Evolutionary conservation across 2,329 filamentous ascomycete genomes (phyloP), one percentile per base, ranked within the genome.

Genomic region (Thermomyces lanuginosus): DNA sequence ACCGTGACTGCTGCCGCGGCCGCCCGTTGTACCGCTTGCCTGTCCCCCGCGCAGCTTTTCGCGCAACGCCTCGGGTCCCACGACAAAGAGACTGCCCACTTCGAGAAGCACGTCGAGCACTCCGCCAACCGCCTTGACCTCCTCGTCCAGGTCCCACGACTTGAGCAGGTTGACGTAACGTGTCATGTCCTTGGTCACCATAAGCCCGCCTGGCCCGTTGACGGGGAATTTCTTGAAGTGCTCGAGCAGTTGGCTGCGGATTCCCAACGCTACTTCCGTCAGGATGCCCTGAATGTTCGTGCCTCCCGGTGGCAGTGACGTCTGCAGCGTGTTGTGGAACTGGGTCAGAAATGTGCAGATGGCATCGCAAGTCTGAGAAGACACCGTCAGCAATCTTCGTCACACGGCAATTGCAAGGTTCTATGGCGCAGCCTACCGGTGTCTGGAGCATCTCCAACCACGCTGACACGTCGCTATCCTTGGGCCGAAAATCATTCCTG

Each of bases 221-320:
- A 98, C 82, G 34, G 76, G 72, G 58, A 92, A 98, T 44, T 81
- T 83, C 45, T 92, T 89, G 56, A 95, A 81, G 55, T 98, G 89
- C 35, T 89, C 80, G 36, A 98, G 73, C 4, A 98, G 66, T 6
- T 91, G 67, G 26, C 66, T 60, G 38, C 84, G 74, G 18, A 92
- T 64, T 6, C 76, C 76, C 8, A 84, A 60, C 1, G 81, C 84
- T 12, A 95, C 69, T 55, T 95, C 86, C 33, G 75, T 76, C 28
- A 77, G 72, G 47, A 95, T 80, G 25, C 76, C 67, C 29, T 80
- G 74, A 1, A 92, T 66, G 41, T 95, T 95, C 21, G 76, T 69
- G 43, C 84, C 79, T 29, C 46, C 53, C 6, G 48, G 39, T 17
- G 53, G 50, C 9, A 98, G 64, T 3, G 83, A 73, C 34, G 70